phyloP scores from a whole-genome alignment of 2,329 filamentous ascomycete species.

The Phaeophleospora eucalypticola region DNA sequence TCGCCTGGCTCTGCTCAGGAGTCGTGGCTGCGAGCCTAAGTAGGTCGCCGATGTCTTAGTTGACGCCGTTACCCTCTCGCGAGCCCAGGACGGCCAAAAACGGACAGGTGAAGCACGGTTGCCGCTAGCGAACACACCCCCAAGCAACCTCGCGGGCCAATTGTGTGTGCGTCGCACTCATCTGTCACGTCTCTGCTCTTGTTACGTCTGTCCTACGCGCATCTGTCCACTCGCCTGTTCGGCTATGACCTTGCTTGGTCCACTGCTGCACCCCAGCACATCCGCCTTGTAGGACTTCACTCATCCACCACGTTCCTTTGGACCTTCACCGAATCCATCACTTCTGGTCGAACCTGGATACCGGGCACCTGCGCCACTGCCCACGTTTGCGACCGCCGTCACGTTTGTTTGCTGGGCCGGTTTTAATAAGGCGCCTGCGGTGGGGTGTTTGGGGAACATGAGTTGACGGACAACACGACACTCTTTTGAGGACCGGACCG shows the following conservation, averaged over 20 bases:
- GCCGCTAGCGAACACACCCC: slow-evolving; percentile 16
- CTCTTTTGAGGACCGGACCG: neutral
- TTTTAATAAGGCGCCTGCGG: neutral
- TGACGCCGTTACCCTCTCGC: neutral
- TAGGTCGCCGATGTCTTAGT: neutral
- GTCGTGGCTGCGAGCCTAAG: slow-evolving; percentile 9
- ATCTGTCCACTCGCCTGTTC: slow-evolving; percentile 9
- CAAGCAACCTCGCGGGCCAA: slow-evolving; percentile 12
- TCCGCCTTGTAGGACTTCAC: neutral
- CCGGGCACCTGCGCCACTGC: neutral
- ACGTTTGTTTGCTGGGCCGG: slow-evolving; percentile 1
- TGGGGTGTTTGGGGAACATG: neutral
- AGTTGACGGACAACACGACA: neutral
- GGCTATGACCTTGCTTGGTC: slow-evolving; percentile 11
- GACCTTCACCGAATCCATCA: neutral
- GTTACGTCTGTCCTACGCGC: slow-evolving; percentile 7
- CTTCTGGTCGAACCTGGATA: neutral
- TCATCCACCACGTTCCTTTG: neutral
- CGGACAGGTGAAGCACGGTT: too few relatives aligned
- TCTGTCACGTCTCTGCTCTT: slow-evolving; percentile 12
- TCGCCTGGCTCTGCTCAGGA: slow-evolving; percentile 3
- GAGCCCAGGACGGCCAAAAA: too few relatives aligned
- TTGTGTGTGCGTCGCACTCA: slow-evolving; percentile 8
- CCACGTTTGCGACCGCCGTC: neutral
- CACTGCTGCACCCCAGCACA: slow-evolving; percentile 10